A percentile compares a stretch with the other conserved stretches of the same genome.
Conservation (phyloP, 345 rosid genomes). For the Syzygium grande region DNA sequence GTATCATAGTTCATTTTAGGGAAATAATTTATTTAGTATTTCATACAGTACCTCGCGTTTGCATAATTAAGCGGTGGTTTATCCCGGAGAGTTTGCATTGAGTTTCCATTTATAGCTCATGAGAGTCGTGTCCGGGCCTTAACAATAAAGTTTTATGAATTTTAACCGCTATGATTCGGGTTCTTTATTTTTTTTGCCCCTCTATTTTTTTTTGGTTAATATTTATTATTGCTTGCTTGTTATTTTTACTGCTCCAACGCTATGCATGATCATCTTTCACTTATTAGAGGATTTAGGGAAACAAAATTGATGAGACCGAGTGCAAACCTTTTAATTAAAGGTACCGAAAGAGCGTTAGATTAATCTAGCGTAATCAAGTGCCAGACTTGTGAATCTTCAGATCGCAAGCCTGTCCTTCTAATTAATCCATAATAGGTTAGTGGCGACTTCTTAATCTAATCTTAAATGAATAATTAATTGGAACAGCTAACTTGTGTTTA, state of each 20-base stretch:
- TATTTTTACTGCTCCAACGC: not conserved
- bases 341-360: too few species aligned
- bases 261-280: not conserved
- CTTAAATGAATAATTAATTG: not conserved
- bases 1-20: not conserved
- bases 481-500: rapidly evolving
- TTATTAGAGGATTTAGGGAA: not conserved
- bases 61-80: not conserved
- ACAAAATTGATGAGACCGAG: too few species aligned
- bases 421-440: not conserved
- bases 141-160: not conserved
- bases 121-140: not conserved
- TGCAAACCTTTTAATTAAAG: too few species aligned
- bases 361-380: too few species aligned
- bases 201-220: not conserved
- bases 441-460: too few species aligned
- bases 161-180: not conserved
- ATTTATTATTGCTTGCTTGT: not conserved
- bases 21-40: not conserved
- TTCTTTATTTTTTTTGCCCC: not conserved
- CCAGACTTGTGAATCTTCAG: rapidly evolving
- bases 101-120: too few species aligned
- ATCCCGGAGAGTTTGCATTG: not conserved
- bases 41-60: not conserved
- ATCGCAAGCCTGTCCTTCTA: not conserved